Base-by-base conservation (phyloP, 352 stramenopile genomes). In the Globisporangium orthogonon region DNA sequence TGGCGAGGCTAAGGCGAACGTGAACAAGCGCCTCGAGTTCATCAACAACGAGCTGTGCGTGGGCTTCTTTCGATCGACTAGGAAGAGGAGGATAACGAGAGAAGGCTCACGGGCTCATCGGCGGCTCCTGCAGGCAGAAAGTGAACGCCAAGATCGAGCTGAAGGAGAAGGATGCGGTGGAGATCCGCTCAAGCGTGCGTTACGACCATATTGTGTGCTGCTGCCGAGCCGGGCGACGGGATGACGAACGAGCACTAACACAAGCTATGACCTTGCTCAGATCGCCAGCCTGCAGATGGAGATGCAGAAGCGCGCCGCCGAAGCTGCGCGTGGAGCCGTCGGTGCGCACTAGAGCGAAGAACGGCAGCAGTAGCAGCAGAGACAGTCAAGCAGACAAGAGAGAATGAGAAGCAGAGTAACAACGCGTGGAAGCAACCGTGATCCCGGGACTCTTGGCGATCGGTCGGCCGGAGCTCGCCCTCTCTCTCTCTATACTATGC, bases 11-110 rank as follows among this genome's bases (percentile, higher is more conserved):
- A 97, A 97, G 65, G 85, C 88, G 14, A 98, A 97, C 60, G 92
- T 98, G 9, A 83, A 87, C 43, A 98, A 98, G 73, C 82, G 94
- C 40, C 78, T 98, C 58, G 93, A 98, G 75, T 98, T 98, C 63
- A 98, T 98, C 69, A 90, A 87, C 52, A 88, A 94, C 46, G 93
- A 98, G 66, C 73, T 98, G 85, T 91, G 66, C 62, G 76, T 62
- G 56, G 23, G 23, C 23, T 23, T 23, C 23, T 23, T 23, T 23
- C 23, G 23, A 23, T 23, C 23, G 23, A 23, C 23, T 23, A 23
- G 23, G 23, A 23, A 23, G 23, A 23, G 23, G 23, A 23, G 23
- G 23, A 23, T 23, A 23, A 23, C 23, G 23, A 23, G 35, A 40
- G 35, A 10, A 40, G 15, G 35, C 35, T 9, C 9, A 41, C 9